Evolutionary conservation across 768 basidiomycete genomes (phyloP).

Genomic region (Suillus bovinus): DNA sequence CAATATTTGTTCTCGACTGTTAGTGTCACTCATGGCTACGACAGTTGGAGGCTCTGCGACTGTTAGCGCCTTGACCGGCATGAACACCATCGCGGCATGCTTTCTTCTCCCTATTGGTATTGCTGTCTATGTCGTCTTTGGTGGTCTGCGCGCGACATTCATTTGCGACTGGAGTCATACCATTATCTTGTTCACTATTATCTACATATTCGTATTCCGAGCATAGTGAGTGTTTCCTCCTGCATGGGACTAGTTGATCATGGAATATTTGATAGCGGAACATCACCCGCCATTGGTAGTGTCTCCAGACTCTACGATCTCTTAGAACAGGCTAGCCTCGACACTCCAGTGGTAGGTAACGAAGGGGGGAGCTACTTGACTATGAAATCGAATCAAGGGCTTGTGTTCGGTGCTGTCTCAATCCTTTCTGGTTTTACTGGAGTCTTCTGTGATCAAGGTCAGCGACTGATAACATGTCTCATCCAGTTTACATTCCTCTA

Average conservation of each 20-base stretch:
- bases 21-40: not conserved
- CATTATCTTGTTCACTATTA: conserved; percentile 42
- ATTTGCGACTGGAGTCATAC: conserved; percentile 47
- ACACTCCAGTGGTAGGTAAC: no score
- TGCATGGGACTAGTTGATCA: no score
- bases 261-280: no score
- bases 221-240: conserved; percentile 34
- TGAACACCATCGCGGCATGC: no score
- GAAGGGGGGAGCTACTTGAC: conserved; percentile 31
- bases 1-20: not conserved
- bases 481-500: conserved; percentile 1
- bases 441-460: no score
- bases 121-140: conserved; percentile 43
- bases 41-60: conserved; percentile 47
- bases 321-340: no score
- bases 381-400: conserved; percentile 51
- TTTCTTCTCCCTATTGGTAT: conserved; percentile 48
- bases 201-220: conserved; percentile 36
- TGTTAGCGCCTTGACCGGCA: conserved; percentile 45
- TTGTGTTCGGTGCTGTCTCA: conserved; percentile 42
- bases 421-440: conserved; percentile 44
- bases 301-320: no score
- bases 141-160: conserved; percentile 46
- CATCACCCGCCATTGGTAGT: no score
- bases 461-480: conserved; percentile 8